A percentile compares a stretch with the other conserved stretches of the same genome.
Conservation (phyloP, 495 filamentous ascomycete genomes). For the Trypethelium eluteriae region DNA sequence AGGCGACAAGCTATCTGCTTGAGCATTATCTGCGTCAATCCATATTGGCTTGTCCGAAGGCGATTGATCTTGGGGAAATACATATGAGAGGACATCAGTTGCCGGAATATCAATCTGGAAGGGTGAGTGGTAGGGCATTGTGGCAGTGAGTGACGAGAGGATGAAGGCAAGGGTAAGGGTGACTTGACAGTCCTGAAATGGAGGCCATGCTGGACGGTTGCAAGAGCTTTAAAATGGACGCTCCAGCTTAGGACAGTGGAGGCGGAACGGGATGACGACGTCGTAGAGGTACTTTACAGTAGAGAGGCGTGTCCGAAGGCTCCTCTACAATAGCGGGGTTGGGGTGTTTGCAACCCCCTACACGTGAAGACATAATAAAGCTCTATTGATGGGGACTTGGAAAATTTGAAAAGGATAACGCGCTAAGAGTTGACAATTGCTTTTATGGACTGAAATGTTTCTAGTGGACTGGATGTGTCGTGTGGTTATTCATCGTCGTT, state of each 20-base stretch:
- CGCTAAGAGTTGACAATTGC: too few relatives aligned
- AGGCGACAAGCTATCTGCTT: conserved; percentile 34
- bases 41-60: conserved; percentile 40
- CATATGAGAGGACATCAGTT: conserved; percentile 40
- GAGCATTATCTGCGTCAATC: conserved; percentile 40
- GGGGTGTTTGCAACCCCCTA: too few relatives aligned
- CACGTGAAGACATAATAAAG: too few relatives aligned
- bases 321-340: too few relatives aligned
- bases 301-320: too few relatives aligned
- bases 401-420: too few relatives aligned
- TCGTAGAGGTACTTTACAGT: background rate
- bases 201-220: background rate
- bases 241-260: background rate
- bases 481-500: too few relatives aligned
- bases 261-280: background rate
- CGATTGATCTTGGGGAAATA: conserved; percentile 36
- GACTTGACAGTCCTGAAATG: background rate
- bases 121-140: conserved; percentile 35
- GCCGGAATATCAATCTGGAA: conserved; percentile 39
- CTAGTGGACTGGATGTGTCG: too few relatives aligned
- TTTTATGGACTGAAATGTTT: too few relatives aligned
- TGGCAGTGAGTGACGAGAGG: background rate
- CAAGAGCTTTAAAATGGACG: background rate
- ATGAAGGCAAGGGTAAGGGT: background rate
- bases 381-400: too few relatives aligned